These are phyloP conservation scores for Pilaira anomala DNA, from an alignment of 192 early-diverging fungal species.

Conservation along the genomic window DNA sequence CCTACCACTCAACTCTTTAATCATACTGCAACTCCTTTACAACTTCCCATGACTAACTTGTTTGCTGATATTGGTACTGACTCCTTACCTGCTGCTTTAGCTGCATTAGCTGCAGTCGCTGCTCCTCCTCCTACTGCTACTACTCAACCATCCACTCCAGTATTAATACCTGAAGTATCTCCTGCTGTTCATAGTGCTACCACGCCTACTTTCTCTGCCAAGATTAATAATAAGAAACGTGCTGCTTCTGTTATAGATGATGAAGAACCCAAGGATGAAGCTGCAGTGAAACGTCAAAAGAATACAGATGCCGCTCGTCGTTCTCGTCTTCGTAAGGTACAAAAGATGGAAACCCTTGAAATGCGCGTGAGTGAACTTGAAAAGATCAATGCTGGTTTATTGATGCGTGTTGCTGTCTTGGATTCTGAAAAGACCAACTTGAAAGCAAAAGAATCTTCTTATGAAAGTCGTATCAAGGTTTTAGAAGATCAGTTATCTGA, in stretches of 20 bases:
- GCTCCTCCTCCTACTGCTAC: background rate
- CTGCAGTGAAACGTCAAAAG: slow-evolving; percentile 58
- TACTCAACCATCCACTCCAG: background rate
- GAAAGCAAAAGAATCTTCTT: slow-evolving; percentile 41
- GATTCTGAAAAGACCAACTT: slow-evolving; percentile 51
- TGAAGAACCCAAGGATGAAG: slow-evolving; percentile 42
- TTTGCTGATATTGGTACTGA: slow-evolving; percentile 14
- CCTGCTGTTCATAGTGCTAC: slow-evolving; percentile 6
- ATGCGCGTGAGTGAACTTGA: slow-evolving; percentile 77
- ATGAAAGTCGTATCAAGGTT: slow-evolving; percentile 45
- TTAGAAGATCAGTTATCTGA: slow-evolving; percentile 51
- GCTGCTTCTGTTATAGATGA: background rate
- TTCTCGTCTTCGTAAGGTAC: slow-evolving; percentile 82
- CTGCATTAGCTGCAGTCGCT: slow-evolving; percentile 8
- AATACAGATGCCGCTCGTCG: slow-evolving; percentile 96
- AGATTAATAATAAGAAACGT: slow-evolving; percentile 19
- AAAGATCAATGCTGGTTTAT: slow-evolving; percentile 61
- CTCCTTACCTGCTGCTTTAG: slow-evolving; percentile 14
- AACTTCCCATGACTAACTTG: background rate
- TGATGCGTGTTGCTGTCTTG: slow-evolving; percentile 44
- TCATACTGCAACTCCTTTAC: background rate
- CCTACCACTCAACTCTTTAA: slow-evolving; percentile 8
- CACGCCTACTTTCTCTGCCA: slow-evolving; percentile 12
- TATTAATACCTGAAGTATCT: background rate
- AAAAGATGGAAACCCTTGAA: slow-evolving; percentile 81